Evolutionary conservation across 768 basidiomycete genomes (phyloP).

Genomic region (Tricholoma hemisulphureum): DNA sequence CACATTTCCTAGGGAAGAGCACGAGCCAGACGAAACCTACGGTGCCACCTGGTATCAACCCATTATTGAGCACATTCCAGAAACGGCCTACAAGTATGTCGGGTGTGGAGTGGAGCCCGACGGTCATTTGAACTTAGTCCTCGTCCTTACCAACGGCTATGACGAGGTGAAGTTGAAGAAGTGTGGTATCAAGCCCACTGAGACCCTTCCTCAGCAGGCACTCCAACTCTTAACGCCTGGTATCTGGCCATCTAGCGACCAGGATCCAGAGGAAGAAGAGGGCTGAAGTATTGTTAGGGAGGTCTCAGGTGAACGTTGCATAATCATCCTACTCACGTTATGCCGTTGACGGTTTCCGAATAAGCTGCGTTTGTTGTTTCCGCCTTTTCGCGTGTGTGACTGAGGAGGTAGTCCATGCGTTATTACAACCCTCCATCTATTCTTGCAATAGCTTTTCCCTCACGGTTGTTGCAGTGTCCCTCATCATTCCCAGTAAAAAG

Average conservation of each 20-base stretch:
- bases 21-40: constrained; percentile 12
- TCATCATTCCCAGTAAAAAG: too few relatives aligned
- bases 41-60: constrained; percentile 10
- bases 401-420: too few relatives aligned
- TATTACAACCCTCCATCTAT: too few relatives aligned
- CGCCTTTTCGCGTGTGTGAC: too few relatives aligned
- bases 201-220: neutral
- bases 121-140: constrained; percentile 9
- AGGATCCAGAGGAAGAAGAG: neutral
- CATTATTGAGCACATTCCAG: constrained; percentile 12
- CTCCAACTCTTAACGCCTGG: neutral
- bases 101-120: constrained; percentile 11
- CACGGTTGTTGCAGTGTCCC: too few relatives aligned
- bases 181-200: neutral
- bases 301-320: too few relatives aligned
- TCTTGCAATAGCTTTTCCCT: too few relatives aligned
- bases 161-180: constrained; percentile 3
- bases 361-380: too few relatives aligned
- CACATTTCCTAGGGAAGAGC: constrained; percentile 8
- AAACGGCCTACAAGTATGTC: constrained; percentile 14
- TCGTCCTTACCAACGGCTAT: constrained; percentile 10
- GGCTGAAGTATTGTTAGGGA: too few relatives aligned
- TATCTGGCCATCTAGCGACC: neutral
- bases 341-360: too few relatives aligned
- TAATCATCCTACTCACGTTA: too few relatives aligned